Evolutionary conservation across 495 filamentous ascomycete genomes (phyloP).

Genomic region (Sphaerosporella brunnea): DNA sequence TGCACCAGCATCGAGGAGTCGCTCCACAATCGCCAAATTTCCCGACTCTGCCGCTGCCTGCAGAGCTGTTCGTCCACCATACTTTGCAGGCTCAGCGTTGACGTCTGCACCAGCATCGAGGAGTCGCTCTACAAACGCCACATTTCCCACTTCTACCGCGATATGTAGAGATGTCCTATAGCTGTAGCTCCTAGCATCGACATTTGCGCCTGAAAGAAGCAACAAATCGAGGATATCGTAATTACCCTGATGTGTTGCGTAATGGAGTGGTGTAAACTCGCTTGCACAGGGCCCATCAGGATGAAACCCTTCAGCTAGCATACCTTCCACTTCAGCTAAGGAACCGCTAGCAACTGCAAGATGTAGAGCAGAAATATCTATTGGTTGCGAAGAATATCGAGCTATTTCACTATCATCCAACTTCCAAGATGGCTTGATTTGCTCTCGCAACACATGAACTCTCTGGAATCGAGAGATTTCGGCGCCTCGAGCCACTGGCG

Average conservation of each 20-base stretch:
- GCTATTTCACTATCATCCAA: background rate
- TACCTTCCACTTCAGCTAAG: background rate
- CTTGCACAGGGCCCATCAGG: background rate
- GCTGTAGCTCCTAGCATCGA: background rate
- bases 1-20: background rate
- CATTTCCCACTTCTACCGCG: too few species aligned
- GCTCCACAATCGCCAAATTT: conserved; percentile 1
- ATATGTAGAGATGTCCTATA: too few species aligned
- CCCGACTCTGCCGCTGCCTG: background rate
- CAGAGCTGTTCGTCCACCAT: conserved; percentile 2
- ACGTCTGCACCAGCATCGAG: too few species aligned
- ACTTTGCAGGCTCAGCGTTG: too few species aligned
- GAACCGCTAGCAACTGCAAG: background rate
- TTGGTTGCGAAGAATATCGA: background rate
- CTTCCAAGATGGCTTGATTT: background rate
- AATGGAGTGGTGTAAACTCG: background rate
- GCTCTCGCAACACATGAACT: background rate
- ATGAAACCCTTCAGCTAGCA: background rate
- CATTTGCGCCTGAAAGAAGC: background rate
- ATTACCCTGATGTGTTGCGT: background rate
- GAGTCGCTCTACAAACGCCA: too few species aligned
- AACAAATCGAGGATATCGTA: background rate
- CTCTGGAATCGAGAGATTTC: background rate
- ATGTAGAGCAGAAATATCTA: background rate
- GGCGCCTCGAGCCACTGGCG: background rate